Evolutionary conservation across 495 filamentous ascomycete genomes (phyloP).

Genomic region (Podospora pseudoanserina): DNA sequence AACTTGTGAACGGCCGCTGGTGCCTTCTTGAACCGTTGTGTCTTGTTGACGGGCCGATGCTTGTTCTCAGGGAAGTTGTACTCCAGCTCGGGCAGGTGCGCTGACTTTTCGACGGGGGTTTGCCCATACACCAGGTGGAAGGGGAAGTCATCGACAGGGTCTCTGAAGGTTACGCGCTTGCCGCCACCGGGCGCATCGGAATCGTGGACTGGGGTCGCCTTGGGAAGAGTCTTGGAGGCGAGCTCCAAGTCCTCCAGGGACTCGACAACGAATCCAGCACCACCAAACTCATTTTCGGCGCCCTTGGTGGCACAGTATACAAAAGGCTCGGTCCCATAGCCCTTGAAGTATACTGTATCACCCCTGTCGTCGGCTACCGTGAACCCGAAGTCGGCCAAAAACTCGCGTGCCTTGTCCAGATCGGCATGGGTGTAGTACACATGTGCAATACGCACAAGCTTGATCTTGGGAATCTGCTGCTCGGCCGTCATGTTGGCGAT

Average conservation of each 20-base stretch:
- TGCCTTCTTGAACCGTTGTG: slow-evolving; percentile 49
- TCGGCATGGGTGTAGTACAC: slow-evolving; percentile 51
- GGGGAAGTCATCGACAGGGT: slow-evolving; percentile 51
- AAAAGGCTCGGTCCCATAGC: slow-evolving; percentile 54
- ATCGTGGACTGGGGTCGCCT: slow-evolving; percentile 43
- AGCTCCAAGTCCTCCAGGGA: slow-evolving; percentile 48
- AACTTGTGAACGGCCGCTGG: slow-evolving; percentile 66
- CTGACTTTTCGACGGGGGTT: slow-evolving; percentile 26
- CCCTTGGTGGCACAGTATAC: slow-evolving; percentile 48
- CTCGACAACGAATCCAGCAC: slow-evolving; percentile 49
- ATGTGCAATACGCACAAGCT: slow-evolving; percentile 47
- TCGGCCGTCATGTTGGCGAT: neutral
- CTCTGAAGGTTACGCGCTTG: slow-evolving; percentile 48
- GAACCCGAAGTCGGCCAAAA: slow-evolving; percentile 54
- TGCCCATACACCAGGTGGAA: slow-evolving; percentile 54
- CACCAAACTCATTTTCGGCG: slow-evolving; percentile 45
- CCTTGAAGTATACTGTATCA: slow-evolving; percentile 49
- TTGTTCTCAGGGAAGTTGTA: slow-evolving; percentile 41
- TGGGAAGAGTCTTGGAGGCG: slow-evolving; percentile 39
- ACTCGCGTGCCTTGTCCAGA: slow-evolving; percentile 41
- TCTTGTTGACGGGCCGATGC: slow-evolving; percentile 37
- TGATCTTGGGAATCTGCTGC: slow-evolving; percentile 35
- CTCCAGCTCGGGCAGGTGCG: slow-evolving; percentile 37
- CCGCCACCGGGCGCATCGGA: slow-evolving; percentile 53
- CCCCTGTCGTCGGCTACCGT: slow-evolving; percentile 36